Evolutionary conservation across 106 monocot genomes (phyloP).

Genomic region (Platanthera zijinensis): DNA sequence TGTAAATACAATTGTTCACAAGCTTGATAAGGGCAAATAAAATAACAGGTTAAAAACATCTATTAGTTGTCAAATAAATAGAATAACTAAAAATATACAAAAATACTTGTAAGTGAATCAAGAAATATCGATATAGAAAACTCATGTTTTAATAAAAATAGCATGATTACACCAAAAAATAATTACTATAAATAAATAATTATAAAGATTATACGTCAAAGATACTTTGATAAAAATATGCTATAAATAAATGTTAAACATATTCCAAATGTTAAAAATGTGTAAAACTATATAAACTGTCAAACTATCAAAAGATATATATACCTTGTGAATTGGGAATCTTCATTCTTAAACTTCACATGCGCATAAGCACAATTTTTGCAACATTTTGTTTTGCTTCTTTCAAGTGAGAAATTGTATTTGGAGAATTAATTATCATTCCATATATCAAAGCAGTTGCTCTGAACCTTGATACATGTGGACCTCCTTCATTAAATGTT

Average conservation of each 20-base stretch:
- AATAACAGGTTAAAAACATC: no score
- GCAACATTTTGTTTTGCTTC: conserved; percentile 52
- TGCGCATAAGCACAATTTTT: no score
- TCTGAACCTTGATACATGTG: conserved; percentile 25
- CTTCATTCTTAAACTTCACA: conserved; percentile 11
- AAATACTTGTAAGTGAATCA: no score
- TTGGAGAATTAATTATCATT: conserved; percentile 14
- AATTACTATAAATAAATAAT: no score
- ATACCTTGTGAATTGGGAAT: conserved; percentile 19
- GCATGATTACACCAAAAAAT: no score
- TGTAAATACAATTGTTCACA: neutral
- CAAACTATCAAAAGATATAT: conserved; percentile 8
- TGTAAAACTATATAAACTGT: neutral
- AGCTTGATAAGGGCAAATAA: neutral
- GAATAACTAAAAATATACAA: no score
- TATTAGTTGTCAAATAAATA: no score
- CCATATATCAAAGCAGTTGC: conserved; percentile 31
- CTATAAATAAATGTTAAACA: neutral
- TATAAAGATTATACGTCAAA: no score
- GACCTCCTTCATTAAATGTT: conserved; percentile 28
- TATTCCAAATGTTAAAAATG: neutral
- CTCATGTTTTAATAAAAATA: no score
- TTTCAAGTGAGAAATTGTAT: conserved; percentile 24
- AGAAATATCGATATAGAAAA: no score
- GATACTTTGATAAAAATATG: no score